Base-by-base conservation (phyloP, 805 yeast species). In the Dipodascus geniculatus region DNA sequence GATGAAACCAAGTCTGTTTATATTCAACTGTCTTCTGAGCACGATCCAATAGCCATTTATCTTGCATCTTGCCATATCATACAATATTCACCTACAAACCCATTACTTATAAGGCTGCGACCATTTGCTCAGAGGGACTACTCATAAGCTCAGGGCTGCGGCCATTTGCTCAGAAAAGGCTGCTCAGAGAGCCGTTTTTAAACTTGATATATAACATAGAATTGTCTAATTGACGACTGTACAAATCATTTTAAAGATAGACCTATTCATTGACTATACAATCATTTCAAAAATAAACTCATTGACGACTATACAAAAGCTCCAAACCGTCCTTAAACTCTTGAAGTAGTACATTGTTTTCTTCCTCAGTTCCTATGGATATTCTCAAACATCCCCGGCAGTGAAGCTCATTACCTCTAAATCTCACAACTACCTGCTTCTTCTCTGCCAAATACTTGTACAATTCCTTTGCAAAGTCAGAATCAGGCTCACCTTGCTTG, bases 361-460 rank as follows among this genome's bases (percentile, higher is more conserved):
- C 98, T 53, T 77, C 80, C 23, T 67, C 70, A 0, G 96, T 89
- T 17, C 99, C 99, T 33, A 93, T 73, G 1, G 97, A 86, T 22
- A 90, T 78, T 68, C 99, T 79, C 52, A 93, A 71, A 50, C 88
- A 87, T 31, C 99, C 99, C 2, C 72, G 71, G 66, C 99, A 93
- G 42, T 96, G 95, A 48, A 82, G 76, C 70, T 93, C 99, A 35
- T 73, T 78, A 28, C 99, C 99, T 71, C 99, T 79, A 65, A 79
- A 93, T 68, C 99, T 79, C 16, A 91, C 86, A 49, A 93, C 98
- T 22, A 91, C 89, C 33, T 79, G 80, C 48, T 82, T 79, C 22
- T 78, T 76, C 24, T 75, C 77, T 0, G 99, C 99, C 63, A 93
- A 70, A 48, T 69, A 73, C 55, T 75, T 74, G 66, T 91, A 93